Evolutionary conservation across 305 asterid genomes (phyloP).

Genomic region (Stenogyne calaminthoides): DNA sequence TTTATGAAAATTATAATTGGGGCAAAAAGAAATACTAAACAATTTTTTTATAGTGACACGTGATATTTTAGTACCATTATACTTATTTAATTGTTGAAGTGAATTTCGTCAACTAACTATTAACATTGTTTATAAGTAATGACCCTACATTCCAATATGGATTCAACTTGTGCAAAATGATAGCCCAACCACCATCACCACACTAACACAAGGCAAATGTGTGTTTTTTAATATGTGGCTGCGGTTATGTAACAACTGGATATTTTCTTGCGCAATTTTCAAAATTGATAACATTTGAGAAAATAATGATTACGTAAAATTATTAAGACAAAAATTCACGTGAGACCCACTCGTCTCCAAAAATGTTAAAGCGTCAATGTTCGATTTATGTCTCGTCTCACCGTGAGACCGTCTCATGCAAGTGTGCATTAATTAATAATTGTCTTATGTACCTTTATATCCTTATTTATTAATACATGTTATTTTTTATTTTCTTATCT

Average conservation of each 20-base stretch:
- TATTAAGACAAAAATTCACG: too few relatives aligned
- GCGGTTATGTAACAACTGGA: neutral
- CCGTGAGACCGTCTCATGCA: too few relatives aligned
- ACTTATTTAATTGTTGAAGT: neutral
- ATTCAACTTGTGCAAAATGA: slow-evolving; percentile 21
- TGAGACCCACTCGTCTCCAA: too few relatives aligned
- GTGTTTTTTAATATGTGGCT: slow-evolving; percentile 24
- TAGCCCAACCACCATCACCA: slow-evolving; percentile 24
- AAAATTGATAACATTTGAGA: neutral
- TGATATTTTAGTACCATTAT: neutral
- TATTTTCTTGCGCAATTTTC: neutral
- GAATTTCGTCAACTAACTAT: neutral
- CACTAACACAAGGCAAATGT: slow-evolving; percentile 17
- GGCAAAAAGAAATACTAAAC: neutral
- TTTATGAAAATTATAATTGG: neutral
- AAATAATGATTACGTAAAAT: neutral
- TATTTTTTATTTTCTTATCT: too few relatives aligned
- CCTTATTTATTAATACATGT: too few relatives aligned
- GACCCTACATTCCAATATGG: slow-evolving; percentile 6
- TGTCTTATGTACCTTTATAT: too few relatives aligned
- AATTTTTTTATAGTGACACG: neutral
- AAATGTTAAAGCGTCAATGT: too few relatives aligned
- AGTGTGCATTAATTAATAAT: too few relatives aligned
- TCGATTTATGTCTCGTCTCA: too few relatives aligned
- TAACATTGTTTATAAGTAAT: neutral